These are phyloP conservation scores for Nissolia schottii DNA, from an alignment of 306 rosid genomes.

Conservation along the genomic window DNA sequence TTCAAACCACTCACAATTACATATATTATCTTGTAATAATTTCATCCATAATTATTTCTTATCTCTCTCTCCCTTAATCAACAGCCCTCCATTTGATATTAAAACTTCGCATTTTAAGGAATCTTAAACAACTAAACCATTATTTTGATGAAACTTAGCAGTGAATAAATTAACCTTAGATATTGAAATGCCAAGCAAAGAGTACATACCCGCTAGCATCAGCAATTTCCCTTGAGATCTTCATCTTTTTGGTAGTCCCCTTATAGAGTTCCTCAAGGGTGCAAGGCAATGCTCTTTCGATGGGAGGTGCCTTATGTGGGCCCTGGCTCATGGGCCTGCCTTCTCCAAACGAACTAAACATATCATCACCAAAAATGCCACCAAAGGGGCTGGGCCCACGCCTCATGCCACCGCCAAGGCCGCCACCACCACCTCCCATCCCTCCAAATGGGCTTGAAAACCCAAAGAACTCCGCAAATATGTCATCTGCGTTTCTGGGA, in stretches of 20 bases:
- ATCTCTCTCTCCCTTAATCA: no score
- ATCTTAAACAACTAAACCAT: no score
- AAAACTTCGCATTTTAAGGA: no score
- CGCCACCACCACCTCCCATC: constrained; percentile 41
- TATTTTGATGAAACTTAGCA: no score
- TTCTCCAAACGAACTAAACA: constrained; percentile 62
- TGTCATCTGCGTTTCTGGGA: constrained; percentile 71
- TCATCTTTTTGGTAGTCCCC: constrained; percentile 84
- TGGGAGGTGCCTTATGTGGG: constrained; percentile 63
- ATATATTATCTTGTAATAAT: no score
- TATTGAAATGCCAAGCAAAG: neutral
- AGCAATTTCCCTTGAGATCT: constrained; percentile 67
- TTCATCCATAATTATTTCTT: no score
- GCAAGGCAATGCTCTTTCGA: constrained; percentile 61
- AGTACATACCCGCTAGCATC: constrained; percentile 45
- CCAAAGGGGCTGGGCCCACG: constrained; percentile 58
- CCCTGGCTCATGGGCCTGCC: constrained; percentile 55
- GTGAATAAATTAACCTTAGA: neutral
- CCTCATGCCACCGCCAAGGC: constrained; percentile 35
- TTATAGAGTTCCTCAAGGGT: constrained; percentile 80
- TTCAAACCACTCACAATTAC: no score
- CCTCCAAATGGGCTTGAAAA: constrained; percentile 72
- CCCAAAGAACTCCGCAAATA: constrained; percentile 73
- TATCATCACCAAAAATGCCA: constrained; percentile 67
- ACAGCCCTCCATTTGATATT: no score